These are phyloP conservation scores for Peronospora tabacina DNA, from an alignment of 352 stramenopile genomes.

Conservation along the genomic window DNA sequence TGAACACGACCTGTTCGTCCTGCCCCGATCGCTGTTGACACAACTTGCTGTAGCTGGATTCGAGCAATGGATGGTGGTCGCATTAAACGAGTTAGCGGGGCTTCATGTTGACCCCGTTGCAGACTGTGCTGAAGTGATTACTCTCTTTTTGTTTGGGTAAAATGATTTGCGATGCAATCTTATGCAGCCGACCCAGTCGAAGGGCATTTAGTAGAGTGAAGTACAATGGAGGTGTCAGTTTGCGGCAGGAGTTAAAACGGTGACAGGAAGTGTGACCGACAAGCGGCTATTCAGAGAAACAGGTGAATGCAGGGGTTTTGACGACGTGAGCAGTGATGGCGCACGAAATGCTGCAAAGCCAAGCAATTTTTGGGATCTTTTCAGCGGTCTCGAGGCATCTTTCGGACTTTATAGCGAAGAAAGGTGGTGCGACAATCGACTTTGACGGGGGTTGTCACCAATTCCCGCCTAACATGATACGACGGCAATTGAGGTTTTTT, in stretches of 20 bases:
- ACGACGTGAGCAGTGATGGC: background rate
- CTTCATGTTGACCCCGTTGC: too few relatives aligned
- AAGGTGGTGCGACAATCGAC: slow-evolving; percentile 12
- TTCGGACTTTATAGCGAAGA: slow-evolving; percentile 17
- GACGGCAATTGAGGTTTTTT: slow-evolving; percentile 27
- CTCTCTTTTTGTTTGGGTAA: background rate
- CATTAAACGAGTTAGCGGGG: slow-evolving; percentile 15
- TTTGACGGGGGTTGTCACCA: slow-evolving; percentile 11
- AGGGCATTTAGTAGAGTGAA: slow-evolving; percentile 20
- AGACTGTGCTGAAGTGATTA: slow-evolving; percentile 11
- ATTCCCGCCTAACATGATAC: slow-evolving; percentile 21
- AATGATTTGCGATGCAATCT: slow-evolving; percentile 4
- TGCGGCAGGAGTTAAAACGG: slow-evolving; percentile 9
- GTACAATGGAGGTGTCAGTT: slow-evolving; percentile 12
- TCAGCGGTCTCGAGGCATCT: slow-evolving; percentile 25
- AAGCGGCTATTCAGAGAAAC: background rate
- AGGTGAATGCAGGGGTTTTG: background rate
- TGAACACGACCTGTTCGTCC: background rate
- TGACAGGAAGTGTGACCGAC: slow-evolving; percentile 13
- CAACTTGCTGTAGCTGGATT: slow-evolving; percentile 23
- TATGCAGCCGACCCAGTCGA: slow-evolving; percentile 11
- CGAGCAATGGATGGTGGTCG: slow-evolving; percentile 24
- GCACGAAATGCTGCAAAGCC: background rate
- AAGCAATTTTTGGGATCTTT: slow-evolving; percentile 24
- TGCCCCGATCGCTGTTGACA: background rate